phyloP scores from a whole-genome alignment of 176 grass and related monocot genomes.

The Phyllostachys edulis region DNA sequence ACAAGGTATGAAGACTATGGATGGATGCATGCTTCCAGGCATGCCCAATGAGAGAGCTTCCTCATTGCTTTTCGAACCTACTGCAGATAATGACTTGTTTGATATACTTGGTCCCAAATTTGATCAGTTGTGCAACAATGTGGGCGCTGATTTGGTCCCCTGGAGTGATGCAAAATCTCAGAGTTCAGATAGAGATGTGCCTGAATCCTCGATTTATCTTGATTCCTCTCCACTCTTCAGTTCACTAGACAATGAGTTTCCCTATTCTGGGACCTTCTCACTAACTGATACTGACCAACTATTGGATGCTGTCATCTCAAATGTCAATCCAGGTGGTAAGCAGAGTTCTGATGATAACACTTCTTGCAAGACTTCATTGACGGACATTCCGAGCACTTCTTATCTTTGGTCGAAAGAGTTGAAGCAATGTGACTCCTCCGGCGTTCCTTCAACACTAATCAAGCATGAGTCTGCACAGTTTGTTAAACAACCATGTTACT shows the following conservation, averaged over 20 bases:
- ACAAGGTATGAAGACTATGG: slow-evolving; percentile 24
- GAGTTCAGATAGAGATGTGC: slow-evolving; percentile 41
- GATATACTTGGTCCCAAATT: slow-evolving; percentile 56
- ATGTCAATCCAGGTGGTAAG: slow-evolving; percentile 52
- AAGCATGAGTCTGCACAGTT: slow-evolving; percentile 48
- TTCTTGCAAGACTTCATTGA: slow-evolving; percentile 67
- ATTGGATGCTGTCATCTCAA: slow-evolving; percentile 80
- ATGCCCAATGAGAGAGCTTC: slow-evolving; percentile 29
- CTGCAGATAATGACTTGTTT: slow-evolving; percentile 57
- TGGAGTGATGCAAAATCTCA: slow-evolving; percentile 40
- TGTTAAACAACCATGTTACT: slow-evolving; percentile 49
- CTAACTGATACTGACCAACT: slow-evolving; percentile 62
- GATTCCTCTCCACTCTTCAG: slow-evolving; percentile 41
- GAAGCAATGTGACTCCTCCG: slow-evolving; percentile 37
- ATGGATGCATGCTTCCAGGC: slow-evolving; percentile 13
- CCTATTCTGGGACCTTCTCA: slow-evolving; percentile 52
- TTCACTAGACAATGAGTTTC: slow-evolving; percentile 46
- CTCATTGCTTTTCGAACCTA: slow-evolving; percentile 39
- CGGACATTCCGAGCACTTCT: slow-evolving; percentile 42
- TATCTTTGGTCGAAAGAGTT: slow-evolving; percentile 40
- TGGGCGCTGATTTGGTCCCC: slow-evolving; percentile 45
- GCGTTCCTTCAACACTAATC: slow-evolving; percentile 30
- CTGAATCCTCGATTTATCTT: slow-evolving; percentile 35
- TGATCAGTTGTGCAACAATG: slow-evolving; percentile 39
- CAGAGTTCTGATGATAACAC: slow-evolving; percentile 51